A percentile compares a stretch with the other conserved stretches of the same genome.
Conservation (phyloP, 2,329 filamentous ascomycete genomes). For the Thelonectria blattea region DNA sequence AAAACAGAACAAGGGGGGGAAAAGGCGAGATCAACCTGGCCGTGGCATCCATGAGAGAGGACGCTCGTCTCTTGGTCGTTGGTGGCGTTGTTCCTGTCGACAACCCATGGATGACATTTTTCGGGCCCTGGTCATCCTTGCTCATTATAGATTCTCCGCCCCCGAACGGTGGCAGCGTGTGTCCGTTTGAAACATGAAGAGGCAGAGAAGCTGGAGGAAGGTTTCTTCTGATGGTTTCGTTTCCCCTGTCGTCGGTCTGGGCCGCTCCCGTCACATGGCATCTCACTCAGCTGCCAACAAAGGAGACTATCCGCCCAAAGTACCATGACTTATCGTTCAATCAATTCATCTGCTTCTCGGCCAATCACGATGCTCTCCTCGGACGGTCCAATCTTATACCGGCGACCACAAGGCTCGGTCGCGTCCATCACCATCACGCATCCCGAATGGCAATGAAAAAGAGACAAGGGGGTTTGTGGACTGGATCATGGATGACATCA, state of each 20-base stretch:
- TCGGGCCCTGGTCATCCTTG: neutral
- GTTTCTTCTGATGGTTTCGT: conserved; percentile 6
- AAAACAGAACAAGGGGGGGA: neutral
- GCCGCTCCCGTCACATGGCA: conserved; percentile 14
- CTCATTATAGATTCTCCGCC: neutral
- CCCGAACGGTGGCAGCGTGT: neutral
- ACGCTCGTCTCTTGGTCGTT: neutral
- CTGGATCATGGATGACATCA: conserved; percentile 38
- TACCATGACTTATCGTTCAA: neutral
- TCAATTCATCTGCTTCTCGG: too few species aligned
- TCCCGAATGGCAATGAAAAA: conserved; percentile 27
- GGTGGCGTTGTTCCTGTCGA: neutral
- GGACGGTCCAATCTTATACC: conserved; percentile 10
- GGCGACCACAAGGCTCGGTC: conserved; percentile 28
- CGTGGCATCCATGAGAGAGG: neutral
- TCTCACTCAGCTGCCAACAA: neutral
- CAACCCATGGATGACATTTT: neutral
- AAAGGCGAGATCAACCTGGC: neutral
- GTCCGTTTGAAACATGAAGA: neutral
- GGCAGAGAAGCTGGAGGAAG: neutral
- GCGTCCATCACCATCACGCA: conserved; percentile 30
- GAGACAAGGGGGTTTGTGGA: conserved; percentile 29
- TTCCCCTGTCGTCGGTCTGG: conserved; percentile 5
- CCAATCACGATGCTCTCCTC: too few species aligned
- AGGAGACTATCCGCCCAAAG: neutral